Evolutionary conservation across 139 green algal species (phyloP), one percentile per base, ranked within the genome.

Genomic region (Chlamydomonas urium): DNA sequence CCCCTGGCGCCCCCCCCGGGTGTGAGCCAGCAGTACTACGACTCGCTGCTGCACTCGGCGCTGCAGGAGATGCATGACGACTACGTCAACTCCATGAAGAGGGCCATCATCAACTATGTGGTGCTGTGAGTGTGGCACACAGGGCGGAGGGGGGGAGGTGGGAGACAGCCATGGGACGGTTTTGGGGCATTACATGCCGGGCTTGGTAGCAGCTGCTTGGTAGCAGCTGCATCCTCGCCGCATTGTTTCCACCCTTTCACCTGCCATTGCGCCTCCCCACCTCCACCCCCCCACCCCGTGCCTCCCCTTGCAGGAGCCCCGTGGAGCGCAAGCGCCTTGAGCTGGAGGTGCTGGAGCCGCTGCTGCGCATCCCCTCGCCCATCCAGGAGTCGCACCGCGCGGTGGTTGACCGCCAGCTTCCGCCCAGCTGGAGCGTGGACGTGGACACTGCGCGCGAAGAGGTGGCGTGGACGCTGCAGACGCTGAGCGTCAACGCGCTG

Each of bases 381-480:
- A 59, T 62, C 28, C 21, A 73, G 47, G 66, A 61, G 45, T 66
- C 66, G 34, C 72, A 66, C 65, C 45, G 26, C 0, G 72, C 50
- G 2, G 73, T 83, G 36, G 73, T 75, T 50, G 14, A 73, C 3
- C 71, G 79, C 33, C 29, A 72, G 50, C 79, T 93, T 38, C 72
- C 80, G 3, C 28, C 57, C 19, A 72, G 60, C 50, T 92, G 87
- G 87, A 67, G 74, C 48, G 66, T 70, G 3, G 69, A 82, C 45
- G 81, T 90, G 42, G 77, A 86, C 38, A 62, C 74, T n/a, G 84
- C 89, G 14, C 73, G 83, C 4, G 81, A 88, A 76, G 80, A 90
- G 74, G 81, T 94, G 63, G 89, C 83, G 2, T 91, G 85, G 85
- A 89, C 81, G 29, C 77, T 94, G 63, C 89, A 94, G 80, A 91